Evolutionary conservation across 176 grass and related monocot species (phyloP), one percentile per base, ranked within the genome.

Genomic region (Thinopyrum elongatum): DNA sequence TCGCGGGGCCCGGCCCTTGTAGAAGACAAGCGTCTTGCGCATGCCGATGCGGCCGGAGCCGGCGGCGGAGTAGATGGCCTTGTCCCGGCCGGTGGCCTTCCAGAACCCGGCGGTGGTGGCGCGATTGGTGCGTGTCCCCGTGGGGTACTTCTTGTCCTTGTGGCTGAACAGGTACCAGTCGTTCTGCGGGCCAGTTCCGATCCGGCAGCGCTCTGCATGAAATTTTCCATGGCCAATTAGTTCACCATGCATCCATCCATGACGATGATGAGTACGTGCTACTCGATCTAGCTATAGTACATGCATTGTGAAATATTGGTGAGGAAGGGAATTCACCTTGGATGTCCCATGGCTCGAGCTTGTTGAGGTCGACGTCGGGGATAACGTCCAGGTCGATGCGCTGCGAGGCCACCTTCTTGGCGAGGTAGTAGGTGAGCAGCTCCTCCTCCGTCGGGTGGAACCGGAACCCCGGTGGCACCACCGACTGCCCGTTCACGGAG

Each of bases 101-200:
- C 95, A 94, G 82, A 97, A 91, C 0, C 95, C 95, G 15, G 86
- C 92, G 0, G 95, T 70, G 39, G 95, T 97, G 0, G 95, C 95
- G 2, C 95, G 88, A 90, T 97, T 97, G 4, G 95, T 97, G 29
- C 95, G 84, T 8, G 92, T 97, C 10, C 95, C 95, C 9, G 92
- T 97, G 31, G 95, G 95, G 55, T 97, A 97, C 65, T 97, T 97
- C 76, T 94, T 94, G 79, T 97, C 92, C 85, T 97, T 97, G 90
- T 97, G 95, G 70, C 95, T 97, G 84, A 97, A 97, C 70, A 94
- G 82, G 79, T 97, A 97, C 95, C 95, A 97, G 53, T 97, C 95
- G 81, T 93, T 97, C 80, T 97, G 95, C 5, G 88, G 95, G 19
- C 92, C 83, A 0, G 95, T 90, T 0, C 92, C 95, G 58, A 97